Percentiles rank a stretch among this genome's conserved stretches.
These are phyloP conservation scores for Xerocomus potaroensis DNA, from an alignment of 768 basidiomycete genomes.

Conservation along the genomic window DNA sequence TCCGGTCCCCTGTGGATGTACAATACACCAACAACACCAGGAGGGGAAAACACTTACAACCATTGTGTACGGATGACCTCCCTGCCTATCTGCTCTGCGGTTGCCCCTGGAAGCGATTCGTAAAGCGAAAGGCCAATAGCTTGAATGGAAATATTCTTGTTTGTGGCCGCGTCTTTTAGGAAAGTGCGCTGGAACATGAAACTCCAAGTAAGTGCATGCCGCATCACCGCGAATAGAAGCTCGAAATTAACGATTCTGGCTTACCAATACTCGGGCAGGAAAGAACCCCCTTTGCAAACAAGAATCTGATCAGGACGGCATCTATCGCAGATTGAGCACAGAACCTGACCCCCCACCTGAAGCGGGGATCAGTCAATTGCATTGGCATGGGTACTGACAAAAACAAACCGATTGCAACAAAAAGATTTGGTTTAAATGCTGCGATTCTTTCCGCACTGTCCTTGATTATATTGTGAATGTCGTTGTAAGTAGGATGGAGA, in stretches of 20 bases:
- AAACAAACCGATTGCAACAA: constrained; percentile 76
- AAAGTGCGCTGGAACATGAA: constrained; percentile 64
- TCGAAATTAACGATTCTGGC: constrained; percentile 8
- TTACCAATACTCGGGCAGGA: constrained; percentile 86
- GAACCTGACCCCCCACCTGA: constrained; percentile 78
- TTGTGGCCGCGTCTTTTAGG: constrained; percentile 62
- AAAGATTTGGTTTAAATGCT: constrained; percentile 80
- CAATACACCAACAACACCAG: constrained; percentile 1
- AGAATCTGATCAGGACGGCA: constrained; percentile 13
- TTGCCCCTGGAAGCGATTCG: constrained; percentile 77
- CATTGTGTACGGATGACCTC: constrained; percentile 96
- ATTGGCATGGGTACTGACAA: background rate
- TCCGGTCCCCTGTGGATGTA: constrained; percentile 51
- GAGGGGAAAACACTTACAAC: constrained; percentile 55
- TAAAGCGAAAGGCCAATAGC: constrained; percentile 96
- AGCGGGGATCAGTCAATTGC: constrained; percentile 2
- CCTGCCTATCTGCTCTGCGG: constrained; percentile 67
- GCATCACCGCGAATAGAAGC: no score
- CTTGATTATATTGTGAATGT: constrained; percentile 87
- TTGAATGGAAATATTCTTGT: constrained; percentile 85
- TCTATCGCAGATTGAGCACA: constrained; percentile 9
- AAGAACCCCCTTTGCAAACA: constrained; percentile 76
- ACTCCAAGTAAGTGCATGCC: background rate
- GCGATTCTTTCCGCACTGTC: constrained; percentile 63
- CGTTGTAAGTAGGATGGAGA: constrained; percentile 79